Percentiles rank a stretch among this genome's conserved stretches.
Evolutionary conservation across 2,329 filamentous ascomycete species (phyloP).

Genomic region (Cladosporium sp.): DNA sequence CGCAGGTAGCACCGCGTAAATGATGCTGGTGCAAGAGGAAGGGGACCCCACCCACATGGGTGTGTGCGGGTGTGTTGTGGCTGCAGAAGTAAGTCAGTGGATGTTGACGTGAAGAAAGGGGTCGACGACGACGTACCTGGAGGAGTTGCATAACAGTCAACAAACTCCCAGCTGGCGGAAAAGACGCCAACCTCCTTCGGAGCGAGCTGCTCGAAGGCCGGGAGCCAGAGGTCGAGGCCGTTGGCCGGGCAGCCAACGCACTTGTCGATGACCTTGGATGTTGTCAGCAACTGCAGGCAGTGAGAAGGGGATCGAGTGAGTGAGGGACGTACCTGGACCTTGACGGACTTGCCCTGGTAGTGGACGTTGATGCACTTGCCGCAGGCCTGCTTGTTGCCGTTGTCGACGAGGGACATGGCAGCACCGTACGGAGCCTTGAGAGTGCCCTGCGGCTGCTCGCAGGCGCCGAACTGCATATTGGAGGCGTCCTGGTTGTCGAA

Average conservation of each 20-base stretch:
- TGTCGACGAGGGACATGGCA: slow-evolving; percentile 1
- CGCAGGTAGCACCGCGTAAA: neutral
- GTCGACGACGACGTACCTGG: neutral
- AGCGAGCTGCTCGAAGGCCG: neutral
- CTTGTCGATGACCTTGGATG: slow-evolving; percentile 1
- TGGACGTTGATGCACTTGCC: slow-evolving; percentile 5
- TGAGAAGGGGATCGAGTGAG: neutral
- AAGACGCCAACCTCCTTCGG: neutral
- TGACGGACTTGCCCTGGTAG: slow-evolving; percentile 1
- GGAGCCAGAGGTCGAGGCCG: slow-evolving; percentile 4
- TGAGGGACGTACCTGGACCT: neutral
- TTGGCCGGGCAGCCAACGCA: neutral
- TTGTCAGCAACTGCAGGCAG: neutral
- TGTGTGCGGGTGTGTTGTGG: neutral
- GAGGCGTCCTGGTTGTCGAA: neutral
- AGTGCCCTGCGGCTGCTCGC: neutral
- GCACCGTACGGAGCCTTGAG: neutral
- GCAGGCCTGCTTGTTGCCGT: slow-evolving; percentile 4
- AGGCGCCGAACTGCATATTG: slow-evolving; percentile 3
- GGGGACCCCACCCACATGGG: neutral
- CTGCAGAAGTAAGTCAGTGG: neutral
- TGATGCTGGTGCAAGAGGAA: neutral
- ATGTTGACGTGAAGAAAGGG: neutral
- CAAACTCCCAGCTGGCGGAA: slow-evolving; percentile 1
- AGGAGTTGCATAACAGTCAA: neutral